These are phyloP conservation scores for Cercospora nicotianae DNA, from an alignment of 2,329 filamentous ascomycete genomes.

Conservation along the genomic window DNA sequence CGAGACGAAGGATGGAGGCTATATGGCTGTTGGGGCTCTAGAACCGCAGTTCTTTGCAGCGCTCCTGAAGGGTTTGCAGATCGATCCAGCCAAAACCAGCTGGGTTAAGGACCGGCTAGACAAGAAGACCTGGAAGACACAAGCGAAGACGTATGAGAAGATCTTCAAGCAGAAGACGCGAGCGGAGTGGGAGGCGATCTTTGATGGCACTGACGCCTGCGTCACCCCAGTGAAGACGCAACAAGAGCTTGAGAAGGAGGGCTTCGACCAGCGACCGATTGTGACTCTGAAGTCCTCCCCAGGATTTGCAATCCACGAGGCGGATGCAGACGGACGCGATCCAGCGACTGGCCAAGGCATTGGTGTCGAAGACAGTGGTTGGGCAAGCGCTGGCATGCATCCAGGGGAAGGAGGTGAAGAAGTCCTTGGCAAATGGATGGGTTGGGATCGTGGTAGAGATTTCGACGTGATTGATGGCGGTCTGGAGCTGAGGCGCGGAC, in stretches of 20 bases:
- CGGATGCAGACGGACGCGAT: slow-evolving; percentile 44
- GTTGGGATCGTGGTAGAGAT: slow-evolving; percentile 71
- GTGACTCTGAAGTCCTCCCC: slow-evolving; percentile 72
- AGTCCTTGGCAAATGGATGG: slow-evolving; percentile 69
- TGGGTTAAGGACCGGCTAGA: slow-evolving; percentile 58
- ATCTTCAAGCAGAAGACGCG: slow-evolving; percentile 71
- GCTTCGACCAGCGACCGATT: slow-evolving; percentile 68
- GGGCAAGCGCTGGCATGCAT: slow-evolving; percentile 58
- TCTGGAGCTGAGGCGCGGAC: slow-evolving; percentile 46
- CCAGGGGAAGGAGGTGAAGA: slow-evolving; percentile 72
- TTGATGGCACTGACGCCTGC: slow-evolving; percentile 90
- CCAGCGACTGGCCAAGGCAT: slow-evolving; percentile 60
- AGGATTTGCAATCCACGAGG: slow-evolving; percentile 60
- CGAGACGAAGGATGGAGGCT: slow-evolving; percentile 74
- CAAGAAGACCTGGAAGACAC: slow-evolving; percentile 64
- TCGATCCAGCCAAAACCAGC: slow-evolving; percentile 47
- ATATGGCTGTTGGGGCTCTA: slow-evolving; percentile 82
- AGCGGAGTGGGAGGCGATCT: slow-evolving; percentile 78
- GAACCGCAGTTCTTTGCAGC: slow-evolving; percentile 80
- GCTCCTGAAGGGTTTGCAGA: slow-evolving; percentile 65
- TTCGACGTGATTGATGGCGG: slow-evolving; percentile 67
- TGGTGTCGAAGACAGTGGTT: slow-evolving; percentile 67
- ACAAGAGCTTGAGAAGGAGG: slow-evolving; percentile 63
- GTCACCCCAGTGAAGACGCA: slow-evolving; percentile 84
- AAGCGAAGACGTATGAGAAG: slow-evolving; percentile 61